Conservation (phyloP, 1,139 yeast genomes). For the Hansenula sp. region DNA sequence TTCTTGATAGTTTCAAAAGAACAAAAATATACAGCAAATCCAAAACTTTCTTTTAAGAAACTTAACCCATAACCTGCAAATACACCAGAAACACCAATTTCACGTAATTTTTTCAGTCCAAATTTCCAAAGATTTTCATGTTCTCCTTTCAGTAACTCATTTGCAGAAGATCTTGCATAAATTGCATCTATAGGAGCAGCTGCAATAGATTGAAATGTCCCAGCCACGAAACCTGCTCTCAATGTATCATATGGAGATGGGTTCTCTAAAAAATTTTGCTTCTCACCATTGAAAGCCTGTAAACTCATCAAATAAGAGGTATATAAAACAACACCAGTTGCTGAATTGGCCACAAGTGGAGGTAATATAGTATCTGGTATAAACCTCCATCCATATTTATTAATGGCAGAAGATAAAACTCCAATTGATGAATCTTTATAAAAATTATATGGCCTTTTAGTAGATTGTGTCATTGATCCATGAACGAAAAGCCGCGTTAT, state of each 20-base stretch:
- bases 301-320: slow-evolving; percentile 67
- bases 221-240: slow-evolving; percentile 82
- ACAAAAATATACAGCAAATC: slow-evolving; percentile 83
- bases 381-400: slow-evolving; percentile 80
- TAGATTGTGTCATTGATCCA: slow-evolving; percentile 8
- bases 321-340: slow-evolving; percentile 80
- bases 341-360: slow-evolving; percentile 82
- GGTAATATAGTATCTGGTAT: slow-evolving; percentile 84
- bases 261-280: slow-evolving; percentile 21
- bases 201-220: slow-evolving; percentile 80
- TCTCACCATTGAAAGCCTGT: slow-evolving; percentile 27
- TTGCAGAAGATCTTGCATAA: slow-evolving; percentile 72
- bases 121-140: slow-evolving; percentile 76
- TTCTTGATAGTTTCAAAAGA: slow-evolving; percentile 82
- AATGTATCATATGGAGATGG: slow-evolving; percentile 52
- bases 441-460: slow-evolving; percentile 56
- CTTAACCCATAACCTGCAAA: slow-evolving; percentile 86
- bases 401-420: slow-evolving; percentile 63
- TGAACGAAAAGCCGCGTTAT: slow-evolving; percentile 47
- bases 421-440: slow-evolving; percentile 78
- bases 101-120: slow-evolving; percentile 61
- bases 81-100: slow-evolving; percentile 78
- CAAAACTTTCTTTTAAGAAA: slow-evolving; percentile 72
- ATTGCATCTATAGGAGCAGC: slow-evolving; percentile 96
- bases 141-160: slow-evolving; percentile 64